phyloP scores from a whole-genome alignment of 1,139 yeast species.

The Petasospora rhodanensis region DNA sequence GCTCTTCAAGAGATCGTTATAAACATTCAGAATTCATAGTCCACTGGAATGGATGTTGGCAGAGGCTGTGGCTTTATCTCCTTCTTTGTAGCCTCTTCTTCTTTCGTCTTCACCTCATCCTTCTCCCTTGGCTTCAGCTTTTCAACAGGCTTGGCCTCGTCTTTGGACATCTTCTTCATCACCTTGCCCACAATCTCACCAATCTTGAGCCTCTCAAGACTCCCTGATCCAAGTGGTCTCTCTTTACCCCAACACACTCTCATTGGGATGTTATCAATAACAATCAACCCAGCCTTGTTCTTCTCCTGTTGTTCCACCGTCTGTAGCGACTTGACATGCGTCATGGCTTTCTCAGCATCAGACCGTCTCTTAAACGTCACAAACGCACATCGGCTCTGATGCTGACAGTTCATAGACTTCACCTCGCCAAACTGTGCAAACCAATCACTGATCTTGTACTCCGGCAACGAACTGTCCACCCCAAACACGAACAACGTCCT shows the following conservation, averaged over 20 bases:
- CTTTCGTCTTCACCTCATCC: too few relatives aligned
- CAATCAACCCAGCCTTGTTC: constrained; percentile 28
- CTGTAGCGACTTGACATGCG: constrained; percentile 27
- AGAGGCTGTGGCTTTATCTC: too few relatives aligned
- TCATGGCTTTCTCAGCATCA: constrained; percentile 54
- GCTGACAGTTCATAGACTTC: constrained; percentile 49
- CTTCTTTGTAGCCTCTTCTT: too few relatives aligned
- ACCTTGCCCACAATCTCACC: constrained; percentile 54
- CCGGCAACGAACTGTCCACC: constrained; percentile 60
- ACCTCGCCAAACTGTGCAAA: constrained; percentile 44
- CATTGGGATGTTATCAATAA: constrained; percentile 46
- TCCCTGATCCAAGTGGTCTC: constrained; percentile 42
- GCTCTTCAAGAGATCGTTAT: too few relatives aligned
- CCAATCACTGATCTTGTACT: constrained; percentile 47
- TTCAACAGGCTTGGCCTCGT: constrained; percentile 3
- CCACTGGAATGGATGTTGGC: too few relatives aligned
- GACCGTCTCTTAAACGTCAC: constrained; percentile 46
- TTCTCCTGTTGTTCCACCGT: constrained; percentile 14
- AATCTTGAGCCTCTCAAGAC: constrained; percentile 47
- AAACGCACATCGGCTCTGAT: constrained; percentile 63
- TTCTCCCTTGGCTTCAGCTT: not conserved
- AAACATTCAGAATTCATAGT: too few relatives aligned
- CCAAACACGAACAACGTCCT: constrained; percentile 72
- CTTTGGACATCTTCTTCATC: constrained; percentile 40
- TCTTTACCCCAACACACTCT: constrained; percentile 67